phyloP scores from a whole-genome alignment of 2,329 filamentous ascomycete species.

The Colletotrichum sp. region DNA sequence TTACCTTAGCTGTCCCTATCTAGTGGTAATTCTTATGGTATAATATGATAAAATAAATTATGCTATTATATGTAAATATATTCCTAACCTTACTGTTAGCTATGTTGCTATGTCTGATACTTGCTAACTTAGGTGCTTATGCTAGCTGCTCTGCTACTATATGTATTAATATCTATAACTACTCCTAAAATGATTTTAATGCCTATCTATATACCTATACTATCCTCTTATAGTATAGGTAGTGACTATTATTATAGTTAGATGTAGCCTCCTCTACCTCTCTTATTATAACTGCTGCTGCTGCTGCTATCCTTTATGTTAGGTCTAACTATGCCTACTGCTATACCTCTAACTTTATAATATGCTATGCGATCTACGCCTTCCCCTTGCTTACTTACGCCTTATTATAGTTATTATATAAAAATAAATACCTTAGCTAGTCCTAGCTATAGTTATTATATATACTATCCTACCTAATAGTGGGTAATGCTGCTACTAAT shows the following conservation, averaged over 20 bases:
- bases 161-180: constrained; percentile 15
- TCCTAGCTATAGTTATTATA: neutral
- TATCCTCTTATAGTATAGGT: neutral
- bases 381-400: too few species aligned
- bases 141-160: neutral
- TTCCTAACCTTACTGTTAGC: constrained; percentile 13
- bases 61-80: neutral
- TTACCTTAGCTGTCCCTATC: constrained; percentile 23
- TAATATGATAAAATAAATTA: too few species aligned
- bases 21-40: constrained; percentile 24
- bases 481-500: too few species aligned
- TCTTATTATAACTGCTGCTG: too few species aligned
- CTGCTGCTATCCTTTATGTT: too few species aligned
- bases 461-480: neutral
- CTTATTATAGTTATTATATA: too few species aligned
- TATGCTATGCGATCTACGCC: too few species aligned
- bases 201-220: neutral
- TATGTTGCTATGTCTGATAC: neutral
- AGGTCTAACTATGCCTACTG: neutral
- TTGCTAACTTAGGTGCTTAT: constrained; percentile 1
- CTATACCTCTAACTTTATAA: neutral
- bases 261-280: too few species aligned
- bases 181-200: constrained; percentile 4
- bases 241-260: neutral
- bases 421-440: too few species aligned